Base-by-base conservation (phyloP, 345 rosid species). In the Physaria fendleri region DNA sequence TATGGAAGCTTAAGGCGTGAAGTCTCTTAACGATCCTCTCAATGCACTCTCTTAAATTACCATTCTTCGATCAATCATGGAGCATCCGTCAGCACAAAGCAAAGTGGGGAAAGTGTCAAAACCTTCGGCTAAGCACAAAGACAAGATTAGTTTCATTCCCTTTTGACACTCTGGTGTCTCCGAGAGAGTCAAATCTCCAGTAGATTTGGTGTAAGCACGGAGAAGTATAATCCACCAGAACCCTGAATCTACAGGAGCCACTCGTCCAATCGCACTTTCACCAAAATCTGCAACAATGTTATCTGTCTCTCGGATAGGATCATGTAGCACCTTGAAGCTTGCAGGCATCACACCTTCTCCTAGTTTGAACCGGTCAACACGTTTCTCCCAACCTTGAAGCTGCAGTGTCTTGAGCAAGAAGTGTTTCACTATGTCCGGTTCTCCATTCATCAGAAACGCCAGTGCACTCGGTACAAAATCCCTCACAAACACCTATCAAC, bases 161-260 rank as follows among this genome's bases (percentile, higher is more conserved):
- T 81, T 88, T 59, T 88, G 96, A 53, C 88, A 83, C 53, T 85
- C 96, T 28, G 88, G 74, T 12, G 75, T 85, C 82, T 88, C 94
- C 0, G 90, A 75, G 7, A 85, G 74, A 40, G 93, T 66, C 44
- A 74, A 72, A 71, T 85, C 96, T 30, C 96, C 96, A 0, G 96
- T 88, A 28, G 96, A 83, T 66, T 88, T 88, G 10, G 93, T 85
- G 55, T 88, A 88, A 8, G 94, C 96, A 22, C 96, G 94, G 43
- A 88, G 88, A 66, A 88, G 82, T 44, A 88, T 85, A 41, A 88
- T 88, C 94, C 96, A 88, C 96, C 96, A 88, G 71, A 88, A 88
- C 35, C 96, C 94, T 59, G 90, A 88, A 70, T 88, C 96, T 11
- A 88, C 90, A 8, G 96, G 93, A 27, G 96, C 96, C 56, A 88